Evolutionary conservation across 1,284 basidiomycete genomes (phyloP), one percentile per base, ranked within the genome.

Genomic region (Trametes polyzona): DNA sequence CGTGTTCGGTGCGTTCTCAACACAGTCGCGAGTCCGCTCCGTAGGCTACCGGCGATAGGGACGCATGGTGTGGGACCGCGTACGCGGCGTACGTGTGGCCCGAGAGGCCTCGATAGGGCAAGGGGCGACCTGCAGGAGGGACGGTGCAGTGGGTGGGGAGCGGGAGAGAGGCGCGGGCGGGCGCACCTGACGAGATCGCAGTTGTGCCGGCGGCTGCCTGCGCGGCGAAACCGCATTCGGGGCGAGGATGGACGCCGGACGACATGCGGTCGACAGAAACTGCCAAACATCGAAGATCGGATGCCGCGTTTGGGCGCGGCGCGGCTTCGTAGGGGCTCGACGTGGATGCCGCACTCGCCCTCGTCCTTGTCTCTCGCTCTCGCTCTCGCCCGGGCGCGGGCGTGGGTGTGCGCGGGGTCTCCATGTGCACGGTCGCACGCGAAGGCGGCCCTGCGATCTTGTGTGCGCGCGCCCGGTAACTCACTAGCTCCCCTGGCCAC

Each of bases 281-380:
- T 62, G 60, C 60, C 60, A 62, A 62, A 58, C 52, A 49, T 53
- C 60, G 53, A 58, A 62, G 53, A 62, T 58, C 53, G 49, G 43
- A 51, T 58, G 35, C 50, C 53, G 43, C 11, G n/a, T 55, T 29
- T 33, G 37, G 55, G 44, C 49, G 58, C 47, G 36, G 19, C 40
- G 24, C 17, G 40, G n/a, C n/a, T n/a, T n/a, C n/a, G n/a, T n/a
- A n/a, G n/a, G n/a, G n/a, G n/a, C n/a, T n/a, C n/a, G n/a, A n/a
- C n/a, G n/a, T n/a, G n/a, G n/a, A n/a, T n/a, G n/a, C n/a, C n/a
- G n/a, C n/a, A n/a, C n/a, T n/a, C n/a, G n/a, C n/a, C n/a, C n/a
- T n/a, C n/a, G n/a, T n/a, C n/a, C n/a, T n/a, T n/a, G n/a, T 17
- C 37, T 37, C 12, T n/a, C 27, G 14, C 42, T 30, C 41, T 11